These are phyloP conservation scores for Pyropia yezoensis DNA, from an alignment of 23 red algal species.

Conservation along the genomic window DNA sequence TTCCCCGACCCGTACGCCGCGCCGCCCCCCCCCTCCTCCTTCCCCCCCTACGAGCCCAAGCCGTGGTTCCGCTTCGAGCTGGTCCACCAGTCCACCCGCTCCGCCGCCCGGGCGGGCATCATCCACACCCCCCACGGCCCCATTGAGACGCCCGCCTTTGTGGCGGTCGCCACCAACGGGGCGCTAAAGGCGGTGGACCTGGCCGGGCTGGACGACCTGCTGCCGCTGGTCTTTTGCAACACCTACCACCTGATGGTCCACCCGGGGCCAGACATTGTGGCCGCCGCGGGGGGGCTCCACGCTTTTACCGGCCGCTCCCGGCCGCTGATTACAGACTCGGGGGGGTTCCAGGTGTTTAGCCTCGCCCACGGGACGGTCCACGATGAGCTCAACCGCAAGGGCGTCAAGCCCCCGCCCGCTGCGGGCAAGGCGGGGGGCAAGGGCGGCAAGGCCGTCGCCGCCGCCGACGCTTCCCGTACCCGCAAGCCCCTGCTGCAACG, in stretches of 20 bases:
- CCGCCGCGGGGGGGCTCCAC: slow-evolving; percentile 85
- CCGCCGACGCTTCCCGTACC: background rate
- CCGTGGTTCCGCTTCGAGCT: slow-evolving; percentile 74
- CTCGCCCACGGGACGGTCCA: slow-evolving; percentile 80
- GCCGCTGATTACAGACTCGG: slow-evolving; percentile 93
- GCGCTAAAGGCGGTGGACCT: slow-evolving; percentile 95
- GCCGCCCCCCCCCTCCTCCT: slow-evolving; percentile 42
- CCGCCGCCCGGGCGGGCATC: slow-evolving; percentile 67
- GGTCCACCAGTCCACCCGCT: slow-evolving; percentile 59
- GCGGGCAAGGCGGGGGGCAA: background rate
- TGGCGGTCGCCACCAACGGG: slow-evolving; percentile 92
- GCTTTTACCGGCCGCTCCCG: slow-evolving; percentile 62
- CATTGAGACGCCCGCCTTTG: slow-evolving; percentile 86
- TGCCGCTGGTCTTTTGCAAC: slow-evolving; percentile 96
- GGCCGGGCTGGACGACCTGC: slow-evolving; percentile 28
- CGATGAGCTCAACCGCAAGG: slow-evolving; percentile 98
- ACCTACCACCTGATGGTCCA: slow-evolving; percentile 92
- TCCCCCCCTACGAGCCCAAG: slow-evolving; percentile 26
- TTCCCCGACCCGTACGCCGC: slow-evolving; percentile 34
- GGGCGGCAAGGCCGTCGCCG: background rate
- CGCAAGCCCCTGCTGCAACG: slow-evolving; percentile 19
- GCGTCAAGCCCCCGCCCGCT: slow-evolving; percentile 5
- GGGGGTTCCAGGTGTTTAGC: slow-evolving; percentile 97
- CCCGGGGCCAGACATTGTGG: slow-evolving; percentile 75
- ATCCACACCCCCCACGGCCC: slow-evolving; percentile 92